Percentiles rank a stretch among this genome's conserved stretches.
These are phyloP conservation scores for Lycium ferocissimum DNA, from an alignment of 257 asterid genomes.

Conservation along the genomic window DNA sequence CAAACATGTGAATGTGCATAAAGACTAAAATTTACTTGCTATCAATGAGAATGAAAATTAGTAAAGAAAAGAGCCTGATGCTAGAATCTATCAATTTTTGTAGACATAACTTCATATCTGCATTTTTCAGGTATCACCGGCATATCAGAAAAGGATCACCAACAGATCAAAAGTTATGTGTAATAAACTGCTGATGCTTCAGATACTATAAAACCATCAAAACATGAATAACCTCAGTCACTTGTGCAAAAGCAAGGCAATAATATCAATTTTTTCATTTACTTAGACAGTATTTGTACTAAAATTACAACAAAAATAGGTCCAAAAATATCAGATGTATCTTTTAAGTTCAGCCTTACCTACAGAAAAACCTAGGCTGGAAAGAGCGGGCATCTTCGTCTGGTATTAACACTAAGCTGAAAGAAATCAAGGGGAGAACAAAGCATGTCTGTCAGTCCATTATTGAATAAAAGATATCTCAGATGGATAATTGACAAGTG, in stretches of 20 bases:
- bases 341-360: constrained; percentile 46
- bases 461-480: constrained; percentile 11
- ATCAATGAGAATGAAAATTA: too few species aligned
- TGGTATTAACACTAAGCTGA: constrained; percentile 83
- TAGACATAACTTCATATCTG: constrained; percentile 60
- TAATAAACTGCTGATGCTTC: not conserved
- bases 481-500: not conserved
- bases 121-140: constrained; percentile 17
- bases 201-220: not conserved
- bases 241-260: not conserved
- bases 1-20: too few species aligned
- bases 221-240: not conserved
- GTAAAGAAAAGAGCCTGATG: too few species aligned
- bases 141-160: not conserved
- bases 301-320: not conserved
- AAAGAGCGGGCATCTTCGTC: constrained; percentile 79
- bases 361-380: constrained; percentile 86
- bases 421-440: constrained; percentile 30
- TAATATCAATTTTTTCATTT: not conserved
- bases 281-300: not conserved
- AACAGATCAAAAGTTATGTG: not conserved
- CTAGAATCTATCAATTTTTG: constrained; percentile 48
- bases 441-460: not conserved
- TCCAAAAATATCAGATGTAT: not conserved
- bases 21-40: too few species aligned